Base-by-base conservation (phyloP, 2,329 filamentous ascomycete species). In the Gaeumannomyces tritici region DNA sequence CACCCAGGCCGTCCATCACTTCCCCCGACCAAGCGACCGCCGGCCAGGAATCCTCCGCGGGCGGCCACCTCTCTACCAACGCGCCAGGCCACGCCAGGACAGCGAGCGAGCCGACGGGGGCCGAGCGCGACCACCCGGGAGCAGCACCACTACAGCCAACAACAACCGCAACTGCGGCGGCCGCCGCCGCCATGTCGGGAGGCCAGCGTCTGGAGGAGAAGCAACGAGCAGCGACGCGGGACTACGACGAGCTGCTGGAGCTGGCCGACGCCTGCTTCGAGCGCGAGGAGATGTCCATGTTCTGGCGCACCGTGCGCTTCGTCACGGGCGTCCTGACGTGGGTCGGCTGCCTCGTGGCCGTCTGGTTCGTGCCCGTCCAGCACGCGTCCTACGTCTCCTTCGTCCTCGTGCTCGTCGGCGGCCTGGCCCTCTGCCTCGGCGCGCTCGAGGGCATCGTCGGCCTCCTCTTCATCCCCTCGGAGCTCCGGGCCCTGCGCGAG, bases 361-460 rank as follows among this genome's bases (percentile, higher is more conserved):
- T 96, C 2, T 98, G 93, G 92, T 97, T 91, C 84, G 51, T 56
- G 7, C 87, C 86, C 60, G 89, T 89, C 9, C 77, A 78, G 62
- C 88, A 89, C 29, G 6, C 51, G n/a, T 47, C 59, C 64, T 96
- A 86, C 66, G 87, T 95, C 7, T 79, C 89, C 0, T 97, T 97
- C 71, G 78, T 95, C 11, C 79, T 98, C 60, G 85, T 92, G 75
- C 75, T 98, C 2, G 71, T 96, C 26, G 90, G 89, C 71, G 91
- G 88, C n/a, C 73, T 98, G 21, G 85, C 87, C 2, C 80, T 98
- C 42, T 83, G 83, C 21, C 86, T 87, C 4, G 93, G 93, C 0
- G 83, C 91, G 3, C 73, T 97, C 26, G 90, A 97, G 71, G 93
- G 93, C 0, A 75, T 98, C 55, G 90, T 98, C 72, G 89, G 92